phyloP scores from a whole-genome alignment of 192 early-diverging fungal species.

The Coemansia sp. region DNA sequence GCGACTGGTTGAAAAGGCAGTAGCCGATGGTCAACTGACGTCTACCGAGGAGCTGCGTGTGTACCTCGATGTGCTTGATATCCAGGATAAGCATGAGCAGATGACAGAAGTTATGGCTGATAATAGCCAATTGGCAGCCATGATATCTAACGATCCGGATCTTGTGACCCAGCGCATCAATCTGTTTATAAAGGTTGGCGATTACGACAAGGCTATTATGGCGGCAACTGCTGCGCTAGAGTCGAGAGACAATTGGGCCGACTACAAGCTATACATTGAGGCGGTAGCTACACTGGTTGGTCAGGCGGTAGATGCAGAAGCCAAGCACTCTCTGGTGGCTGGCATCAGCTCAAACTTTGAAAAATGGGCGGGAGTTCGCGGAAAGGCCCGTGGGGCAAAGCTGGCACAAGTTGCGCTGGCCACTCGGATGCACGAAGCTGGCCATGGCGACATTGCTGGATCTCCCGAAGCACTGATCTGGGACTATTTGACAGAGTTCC shows the following conservation, averaged over 20 bases:
- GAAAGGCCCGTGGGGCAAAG: slow-evolving; percentile 32
- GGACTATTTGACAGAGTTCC: slow-evolving; percentile 34
- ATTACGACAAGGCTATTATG: slow-evolving; percentile 51
- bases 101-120: slow-evolving; percentile 60
- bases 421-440: slow-evolving; percentile 9
- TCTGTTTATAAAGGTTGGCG: slow-evolving; percentile 53
- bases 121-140: slow-evolving; percentile 58
- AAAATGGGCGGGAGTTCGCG: slow-evolving; percentile 27
- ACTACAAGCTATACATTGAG: slow-evolving; percentile 42
- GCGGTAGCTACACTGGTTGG: slow-evolving; percentile 15
- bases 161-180: slow-evolving; percentile 59
- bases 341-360: slow-evolving; percentile 11
- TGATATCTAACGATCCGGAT: slow-evolving; percentile 74
- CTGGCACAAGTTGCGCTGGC: slow-evolving; percentile 36
- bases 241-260: slow-evolving; percentile 49
- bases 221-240: slow-evolving; percentile 46
- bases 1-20: slow-evolving; percentile 77
- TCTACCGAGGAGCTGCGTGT: slow-evolving; percentile 78
- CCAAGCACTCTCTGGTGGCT: not conserved
- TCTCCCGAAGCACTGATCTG: slow-evolving; percentile 29
- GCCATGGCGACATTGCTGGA: not conserved
- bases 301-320: not conserved
- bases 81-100: slow-evolving; percentile 61
- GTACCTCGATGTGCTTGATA: slow-evolving; percentile 68
- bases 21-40: slow-evolving; percentile 61